A percentile compares a stretch with the other conserved stretches of the same genome.
These are phyloP conservation scores for Lophiotrema nucula DNA, from an alignment of 495 filamentous ascomycete genomes.

Conservation along the genomic window DNA sequence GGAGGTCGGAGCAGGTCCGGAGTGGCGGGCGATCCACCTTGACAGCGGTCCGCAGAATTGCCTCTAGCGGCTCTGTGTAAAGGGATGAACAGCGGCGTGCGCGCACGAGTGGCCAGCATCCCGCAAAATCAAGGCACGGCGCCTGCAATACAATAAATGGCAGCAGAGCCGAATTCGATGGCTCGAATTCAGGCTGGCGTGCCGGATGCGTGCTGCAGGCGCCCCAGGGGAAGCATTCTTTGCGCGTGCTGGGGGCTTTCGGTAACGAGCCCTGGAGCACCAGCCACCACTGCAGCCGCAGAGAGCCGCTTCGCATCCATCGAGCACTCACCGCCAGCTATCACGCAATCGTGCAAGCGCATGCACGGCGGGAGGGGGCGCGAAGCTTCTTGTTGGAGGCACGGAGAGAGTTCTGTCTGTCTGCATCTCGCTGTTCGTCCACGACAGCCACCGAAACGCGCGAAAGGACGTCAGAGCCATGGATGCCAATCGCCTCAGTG, in stretches of 20 bases:
- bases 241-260: background rate
- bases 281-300: background rate
- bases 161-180: background rate
- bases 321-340: too few relatives aligned
- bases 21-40: background rate
- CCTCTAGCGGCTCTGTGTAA: background rate
- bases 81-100: background rate
- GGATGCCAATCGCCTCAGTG: slow-evolving; percentile 5
- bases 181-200: background rate
- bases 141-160: slow-evolving; percentile 1
- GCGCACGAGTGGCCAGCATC: slow-evolving; percentile 6
- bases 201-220: background rate
- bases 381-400: background rate
- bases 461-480: background rate
- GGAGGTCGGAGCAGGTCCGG: too few relatives aligned
- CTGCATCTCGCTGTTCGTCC: background rate
- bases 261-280: background rate
- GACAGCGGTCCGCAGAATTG: slow-evolving; percentile 14
- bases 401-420: background rate
- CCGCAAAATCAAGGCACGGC: background rate
- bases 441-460: background rate
- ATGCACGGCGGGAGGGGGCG: background rate
- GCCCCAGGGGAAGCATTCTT: background rate
- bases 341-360: too few relatives aligned
- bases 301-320: background rate